phyloP scores from a whole-genome alignment of 164 flowering plant genomes.

The Akebia trifoliata region DNA sequence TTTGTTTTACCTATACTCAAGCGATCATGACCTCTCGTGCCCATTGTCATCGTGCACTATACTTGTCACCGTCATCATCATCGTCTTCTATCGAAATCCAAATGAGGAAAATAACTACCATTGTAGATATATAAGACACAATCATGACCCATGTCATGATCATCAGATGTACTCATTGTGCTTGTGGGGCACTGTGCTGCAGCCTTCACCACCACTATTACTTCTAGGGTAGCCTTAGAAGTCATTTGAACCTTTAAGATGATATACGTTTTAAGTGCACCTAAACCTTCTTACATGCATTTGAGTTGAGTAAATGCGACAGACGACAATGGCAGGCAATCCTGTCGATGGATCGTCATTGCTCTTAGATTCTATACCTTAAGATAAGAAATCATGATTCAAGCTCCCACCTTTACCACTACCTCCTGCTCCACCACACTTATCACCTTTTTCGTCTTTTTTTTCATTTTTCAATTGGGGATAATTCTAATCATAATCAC shows the following conservation, averaged over 20 bases:
- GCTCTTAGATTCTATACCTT: neutral
- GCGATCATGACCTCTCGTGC: no score
- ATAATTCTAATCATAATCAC: slow-evolving; percentile 8
- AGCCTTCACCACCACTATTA: no score
- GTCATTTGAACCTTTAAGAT: no score
- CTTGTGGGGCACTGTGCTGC: no score
- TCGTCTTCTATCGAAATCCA: neutral
- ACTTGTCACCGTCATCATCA: neutral
- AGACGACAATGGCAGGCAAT: neutral
- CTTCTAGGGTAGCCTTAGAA: no score
- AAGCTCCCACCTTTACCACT: slow-evolving; percentile 15
- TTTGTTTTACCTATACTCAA: no score
- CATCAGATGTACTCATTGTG: no score
- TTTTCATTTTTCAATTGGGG: neutral
- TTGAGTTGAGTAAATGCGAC: no score
- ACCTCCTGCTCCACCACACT: slow-evolving; percentile 17
- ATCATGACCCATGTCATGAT: neutral
- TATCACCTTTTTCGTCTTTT: slow-evolving; percentile 7
- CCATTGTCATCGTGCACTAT: no score
- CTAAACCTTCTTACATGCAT: no score
- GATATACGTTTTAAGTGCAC: no score
- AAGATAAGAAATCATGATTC: slow-evolving; percentile 18
- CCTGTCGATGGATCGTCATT: neutral
- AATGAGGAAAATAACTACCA: neutral
- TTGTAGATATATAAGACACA: neutral